phyloP scores from a whole-genome alignment of 805 yeast genomes.

The Scheffersomyces lignosus region DNA sequence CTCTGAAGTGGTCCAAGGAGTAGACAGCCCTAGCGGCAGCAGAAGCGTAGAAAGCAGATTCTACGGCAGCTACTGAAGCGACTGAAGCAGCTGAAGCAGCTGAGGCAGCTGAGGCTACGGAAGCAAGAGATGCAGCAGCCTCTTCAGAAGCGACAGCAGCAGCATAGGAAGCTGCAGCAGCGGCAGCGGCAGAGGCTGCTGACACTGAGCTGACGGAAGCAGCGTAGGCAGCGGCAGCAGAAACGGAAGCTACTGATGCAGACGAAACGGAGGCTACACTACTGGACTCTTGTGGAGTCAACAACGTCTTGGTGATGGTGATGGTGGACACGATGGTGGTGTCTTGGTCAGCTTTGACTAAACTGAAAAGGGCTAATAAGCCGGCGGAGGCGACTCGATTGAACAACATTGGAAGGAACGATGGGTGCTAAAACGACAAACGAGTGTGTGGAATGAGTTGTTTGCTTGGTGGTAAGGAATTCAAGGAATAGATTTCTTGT shows the following conservation, averaged over 20 bases:
- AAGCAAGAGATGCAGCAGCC: conserved; percentile 14
- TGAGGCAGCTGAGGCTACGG: conserved; percentile 22
- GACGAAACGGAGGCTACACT: conserved; percentile 19
- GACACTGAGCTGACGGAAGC: conserved; percentile 17
- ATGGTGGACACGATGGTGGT: conserved; percentile 45
- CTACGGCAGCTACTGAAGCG: not conserved
- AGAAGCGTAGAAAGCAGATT: not conserved
- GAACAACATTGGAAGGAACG: conserved; percentile 12
- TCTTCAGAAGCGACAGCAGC: conserved; percentile 17
- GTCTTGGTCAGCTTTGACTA: conserved; percentile 19
- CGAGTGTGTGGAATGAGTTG: no score
- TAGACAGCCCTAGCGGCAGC: not conserved
- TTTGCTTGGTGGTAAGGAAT: no score
- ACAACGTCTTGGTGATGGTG: conserved; percentile 47
- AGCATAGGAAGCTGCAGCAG: conserved; percentile 8
- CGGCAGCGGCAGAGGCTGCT: conserved; percentile 9
- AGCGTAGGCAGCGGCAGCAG: conserved; percentile 7
- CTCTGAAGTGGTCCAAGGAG: conserved; percentile 22
- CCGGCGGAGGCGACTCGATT: conserved; percentile 7
- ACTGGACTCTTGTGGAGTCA: conserved; percentile 47
- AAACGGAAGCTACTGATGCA: conserved; percentile 7
- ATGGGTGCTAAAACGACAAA: no score
- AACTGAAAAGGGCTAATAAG: conserved; percentile 9
- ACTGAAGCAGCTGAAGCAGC: conserved; percentile 16
- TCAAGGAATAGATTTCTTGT: no score